Evolutionary conservation across 1,284 basidiomycete genomes (phyloP), one percentile per base, ranked within the genome.

Genomic region (Xerocomus minutiporus): DNA sequence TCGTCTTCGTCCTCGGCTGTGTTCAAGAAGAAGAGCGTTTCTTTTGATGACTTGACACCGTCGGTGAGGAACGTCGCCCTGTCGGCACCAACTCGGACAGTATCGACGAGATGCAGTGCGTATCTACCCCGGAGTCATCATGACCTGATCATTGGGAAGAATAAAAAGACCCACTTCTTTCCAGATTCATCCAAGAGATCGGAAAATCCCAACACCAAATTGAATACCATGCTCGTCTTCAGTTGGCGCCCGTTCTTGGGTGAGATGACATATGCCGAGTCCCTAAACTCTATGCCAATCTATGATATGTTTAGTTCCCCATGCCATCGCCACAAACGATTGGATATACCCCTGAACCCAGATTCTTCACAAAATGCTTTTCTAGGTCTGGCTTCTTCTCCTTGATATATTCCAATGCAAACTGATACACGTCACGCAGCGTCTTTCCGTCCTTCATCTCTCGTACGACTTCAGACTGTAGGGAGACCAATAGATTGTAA

Each of bases 261-360:
- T 3, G 85, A 88, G 35, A 98, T 75, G 2, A 94, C 74, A 67
- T 93, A 97, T 0, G 84, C 77, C 9, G 88, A 85, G 67, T 99
- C 96, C 32, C 95, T 85, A 73, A 96, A 97, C 70, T 98, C 96
- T 67, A 97, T 82, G 12, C 93, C 93, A 67, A 86, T 95, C 92
- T 95, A 63, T 7, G 53, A 42, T 41, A 12, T 40, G 36, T 46
- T 61, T 54, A 49, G 52, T 39, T 35, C 43, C 36, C 36, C 8
- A 20, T 6, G 36, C 36, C 5, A 7, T 42, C 3, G 15, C 4
- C 5, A 38, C 12, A 34, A 25, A 39, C 23, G 12, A 23, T 20
- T 44, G 15, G 13, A 74, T 80, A 57, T 68, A 93, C 92, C 28
- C 86, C 91, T 70, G 96, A 97, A 6, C 96, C 96, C 48, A 94